phyloP scores from a whole-genome alignment of 1,284 basidiomycete genomes.

The Amylostereum areolatum region DNA sequence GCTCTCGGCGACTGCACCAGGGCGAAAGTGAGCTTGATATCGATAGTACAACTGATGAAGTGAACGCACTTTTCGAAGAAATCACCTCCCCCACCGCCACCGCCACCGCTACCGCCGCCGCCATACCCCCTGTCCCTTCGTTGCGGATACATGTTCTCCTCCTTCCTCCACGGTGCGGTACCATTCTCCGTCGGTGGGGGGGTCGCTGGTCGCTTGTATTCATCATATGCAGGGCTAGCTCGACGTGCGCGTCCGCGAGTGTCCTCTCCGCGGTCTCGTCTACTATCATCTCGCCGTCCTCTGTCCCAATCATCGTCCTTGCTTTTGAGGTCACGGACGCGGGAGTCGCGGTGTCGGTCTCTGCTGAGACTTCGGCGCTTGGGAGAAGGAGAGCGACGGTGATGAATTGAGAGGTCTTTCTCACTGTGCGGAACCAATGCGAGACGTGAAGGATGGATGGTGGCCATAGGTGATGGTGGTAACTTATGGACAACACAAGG shows the following conservation, averaged over 20 bases:
- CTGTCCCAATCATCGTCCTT: constrained; percentile 5
- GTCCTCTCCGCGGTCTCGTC: constrained; percentile 14
- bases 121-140: constrained; percentile 18
- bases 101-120: constrained; percentile 17
- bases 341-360: constrained; percentile 8
- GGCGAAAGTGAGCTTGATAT: constrained; percentile 1
- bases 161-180: constrained; percentile 36
- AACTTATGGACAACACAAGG: too few relatives aligned
- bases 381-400: constrained; percentile 11
- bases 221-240: constrained; percentile 40
- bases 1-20: constrained; percentile 59
- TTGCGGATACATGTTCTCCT: constrained; percentile 45
- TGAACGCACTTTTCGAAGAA: constrained; percentile 53
- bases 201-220: constrained; percentile 32
- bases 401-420: constrained; percentile 12
- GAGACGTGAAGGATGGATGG: constrained; percentile 58
- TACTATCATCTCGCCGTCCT: constrained; percentile 12
- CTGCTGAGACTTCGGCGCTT: constrained; percentile 10
- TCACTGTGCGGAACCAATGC: constrained; percentile 44
- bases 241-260: constrained; percentile 12
- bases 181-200: constrained; percentile 4
- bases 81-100: constrained; percentile 34
- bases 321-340: constrained; percentile 9
- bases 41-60: background rate
- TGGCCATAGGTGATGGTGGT: constrained; percentile 38